A percentile compares a stretch with the other conserved stretches of the same genome.
phyloP scores from a whole-genome alignment of 73 alveolate genomes.

The Diophrys appendiculata region DNA sequence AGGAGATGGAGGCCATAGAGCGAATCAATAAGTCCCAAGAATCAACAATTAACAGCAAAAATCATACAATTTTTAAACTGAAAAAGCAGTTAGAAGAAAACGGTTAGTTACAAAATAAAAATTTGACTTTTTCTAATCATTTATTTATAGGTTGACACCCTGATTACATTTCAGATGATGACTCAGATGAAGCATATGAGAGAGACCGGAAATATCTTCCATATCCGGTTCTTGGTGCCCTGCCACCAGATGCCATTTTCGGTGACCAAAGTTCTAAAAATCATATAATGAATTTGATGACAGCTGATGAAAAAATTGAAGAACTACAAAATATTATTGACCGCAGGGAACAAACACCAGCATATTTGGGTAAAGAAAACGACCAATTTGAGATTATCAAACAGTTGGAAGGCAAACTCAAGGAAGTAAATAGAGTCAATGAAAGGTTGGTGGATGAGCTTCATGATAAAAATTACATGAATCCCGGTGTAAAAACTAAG shows the following conservation, averaged over 20 bases:
- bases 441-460: constrained; percentile 22
- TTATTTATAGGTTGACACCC: not conserved
- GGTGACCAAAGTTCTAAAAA: constrained; percentile 7
- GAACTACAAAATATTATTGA: constrained; percentile 8
- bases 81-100: not conserved
- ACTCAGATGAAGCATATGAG: not conserved
- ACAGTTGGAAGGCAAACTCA: constrained; percentile 7
- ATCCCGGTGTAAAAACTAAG: no score
- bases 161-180: not conserved
- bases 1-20: constrained; percentile 82
- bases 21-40: constrained; percentile 69
- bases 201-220: not conserved
- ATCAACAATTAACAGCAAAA: not conserved
- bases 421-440: constrained; percentile 13
- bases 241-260: constrained; percentile 8
- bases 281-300: constrained; percentile 11
- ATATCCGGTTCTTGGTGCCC: not conserved
- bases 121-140: not conserved
- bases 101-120: not conserved
- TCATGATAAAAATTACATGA: constrained; percentile 21
- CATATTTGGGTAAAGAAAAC: constrained; percentile 4
- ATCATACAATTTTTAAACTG: no score
- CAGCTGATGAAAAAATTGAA: constrained; percentile 19
- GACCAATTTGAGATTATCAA: not conserved
- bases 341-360: not conserved